These are phyloP conservation scores for Serendipita indica DNA, from an alignment of 768 basidiomycete species.

Conservation along the genomic window DNA sequence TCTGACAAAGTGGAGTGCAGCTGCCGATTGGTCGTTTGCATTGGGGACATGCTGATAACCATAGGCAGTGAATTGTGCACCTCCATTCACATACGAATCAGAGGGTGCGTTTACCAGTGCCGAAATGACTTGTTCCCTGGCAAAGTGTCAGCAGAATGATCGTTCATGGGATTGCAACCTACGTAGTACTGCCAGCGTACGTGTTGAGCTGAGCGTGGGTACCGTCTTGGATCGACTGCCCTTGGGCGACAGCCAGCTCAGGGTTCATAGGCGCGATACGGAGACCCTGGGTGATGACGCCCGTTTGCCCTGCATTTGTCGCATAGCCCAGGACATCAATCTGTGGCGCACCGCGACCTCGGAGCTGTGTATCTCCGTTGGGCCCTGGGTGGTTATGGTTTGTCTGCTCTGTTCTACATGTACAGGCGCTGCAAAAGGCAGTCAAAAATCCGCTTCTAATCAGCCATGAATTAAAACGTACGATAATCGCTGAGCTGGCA, in stretches of 20 bases:
- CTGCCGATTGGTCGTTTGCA: neutral
- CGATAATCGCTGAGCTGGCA: slow-evolving; percentile 66
- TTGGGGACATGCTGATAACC: slow-evolving; percentile 2
- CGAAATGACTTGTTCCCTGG: slow-evolving; percentile 41
- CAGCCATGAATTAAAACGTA: slow-evolving; percentile 22
- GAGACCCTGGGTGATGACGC: neutral
- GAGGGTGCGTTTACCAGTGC: slow-evolving; percentile 33
- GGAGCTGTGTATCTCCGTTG: slow-evolving; percentile 1
- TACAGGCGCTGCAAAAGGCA: slow-evolving; percentile 41
- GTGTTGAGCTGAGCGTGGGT: neutral
- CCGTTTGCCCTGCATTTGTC: neutral
- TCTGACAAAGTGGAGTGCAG: neutral
- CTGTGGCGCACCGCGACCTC: slow-evolving; percentile 63
- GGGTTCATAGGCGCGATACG: neutral
- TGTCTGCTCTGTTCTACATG: slow-evolving; percentile 32
- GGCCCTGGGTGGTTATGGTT: slow-evolving; percentile 71
- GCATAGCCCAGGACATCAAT: slow-evolving; percentile 51
- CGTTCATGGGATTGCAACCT: neutral
- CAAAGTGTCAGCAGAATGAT: neutral
- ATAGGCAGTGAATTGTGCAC: slow-evolving; percentile 20
- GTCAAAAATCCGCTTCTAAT: neutral
- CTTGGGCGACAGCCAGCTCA: neutral
- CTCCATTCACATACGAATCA: slow-evolving; percentile 29
- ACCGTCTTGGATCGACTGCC: neutral
- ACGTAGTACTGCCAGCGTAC: neutral